Conservation (phyloP, 2,329 filamentous ascomycete species). For the Grosmannia huntii region DNA sequence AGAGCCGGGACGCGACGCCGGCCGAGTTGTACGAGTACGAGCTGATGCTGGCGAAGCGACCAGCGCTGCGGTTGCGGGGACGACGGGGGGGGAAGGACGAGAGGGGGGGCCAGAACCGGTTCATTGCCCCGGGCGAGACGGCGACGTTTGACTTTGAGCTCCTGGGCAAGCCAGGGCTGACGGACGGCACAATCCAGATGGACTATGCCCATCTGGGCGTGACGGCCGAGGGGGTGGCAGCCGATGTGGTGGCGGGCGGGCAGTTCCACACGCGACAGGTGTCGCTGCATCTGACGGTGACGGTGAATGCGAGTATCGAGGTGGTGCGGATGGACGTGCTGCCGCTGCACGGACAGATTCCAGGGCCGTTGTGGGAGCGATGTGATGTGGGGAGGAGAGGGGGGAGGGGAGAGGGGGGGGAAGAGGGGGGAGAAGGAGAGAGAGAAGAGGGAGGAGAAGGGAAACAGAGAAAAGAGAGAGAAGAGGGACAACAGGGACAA, state of each 20-base stretch:
- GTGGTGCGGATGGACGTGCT: constrained; percentile 68
- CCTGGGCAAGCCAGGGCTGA: constrained; percentile 73
- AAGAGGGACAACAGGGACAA: too few relatives aligned
- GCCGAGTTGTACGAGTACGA: constrained; percentile 81
- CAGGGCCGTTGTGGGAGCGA: constrained; percentile 42
- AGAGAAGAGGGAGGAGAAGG: too few relatives aligned
- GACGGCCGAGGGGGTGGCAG: constrained; percentile 51
- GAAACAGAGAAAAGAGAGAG: too few relatives aligned
- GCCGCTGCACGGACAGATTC: constrained; percentile 56
- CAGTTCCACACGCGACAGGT: constrained; percentile 78
- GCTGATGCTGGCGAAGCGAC: constrained; percentile 60
- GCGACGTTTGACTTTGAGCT: constrained; percentile 73
- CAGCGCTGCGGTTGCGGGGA: constrained; percentile 45
- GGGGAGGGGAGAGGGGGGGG: constrained; percentile 23
- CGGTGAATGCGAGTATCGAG: constrained; percentile 85
- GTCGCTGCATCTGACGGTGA: constrained; percentile 68
- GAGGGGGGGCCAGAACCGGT: constrained; percentile 22
- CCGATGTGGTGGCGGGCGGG: constrained; percentile 49
- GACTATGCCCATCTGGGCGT: constrained; percentile 77
- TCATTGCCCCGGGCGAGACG: constrained; percentile 54
- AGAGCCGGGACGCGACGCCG: constrained; percentile 62
- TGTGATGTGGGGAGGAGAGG: not conserved
- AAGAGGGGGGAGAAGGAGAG: too few relatives aligned
- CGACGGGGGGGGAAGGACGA: constrained; percentile 28
- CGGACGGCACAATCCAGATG: constrained; percentile 65